Conservation (phyloP, 2,329 filamentous ascomycete genomes). For the Pseudovirgaria hyperparasitica region DNA sequence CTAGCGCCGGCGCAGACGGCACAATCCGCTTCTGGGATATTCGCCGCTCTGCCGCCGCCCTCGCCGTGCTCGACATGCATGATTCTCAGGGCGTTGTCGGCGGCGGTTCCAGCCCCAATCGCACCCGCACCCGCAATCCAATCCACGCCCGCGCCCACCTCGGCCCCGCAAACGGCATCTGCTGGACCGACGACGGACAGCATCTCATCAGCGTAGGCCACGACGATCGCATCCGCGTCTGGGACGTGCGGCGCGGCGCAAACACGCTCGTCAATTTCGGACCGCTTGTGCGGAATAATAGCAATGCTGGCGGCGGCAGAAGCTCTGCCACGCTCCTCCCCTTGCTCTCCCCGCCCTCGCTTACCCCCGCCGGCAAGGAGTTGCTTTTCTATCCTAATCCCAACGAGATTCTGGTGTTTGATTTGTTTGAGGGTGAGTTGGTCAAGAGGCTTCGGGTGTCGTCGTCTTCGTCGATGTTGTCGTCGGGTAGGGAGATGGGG, state of each 20-base stretch:
- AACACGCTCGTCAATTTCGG: conserved; percentile 87
- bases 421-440: conserved; percentile 64
- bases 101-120: conserved; percentile 31
- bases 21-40: conserved; percentile 80
- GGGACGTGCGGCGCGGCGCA: conserved; percentile 67
- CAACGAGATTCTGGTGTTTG: conserved; percentile 62
- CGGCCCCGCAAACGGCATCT: conserved; percentile 71
- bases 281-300: conserved; percentile 60
- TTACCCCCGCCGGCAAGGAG: conserved; percentile 46
- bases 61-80: conserved; percentile 73
- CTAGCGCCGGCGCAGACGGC: conserved; percentile 75
- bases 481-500: too few species aligned
- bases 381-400: conserved; percentile 69
- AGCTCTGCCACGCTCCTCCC: conserved; percentile 27
- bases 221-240: conserved; percentile 74
- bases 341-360: conserved; percentile 45
- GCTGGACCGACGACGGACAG: conserved; percentile 70
- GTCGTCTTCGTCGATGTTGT: conserved; percentile 20
- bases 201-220: conserved; percentile 72
- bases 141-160: conserved; percentile 50
- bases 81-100: conserved; percentile 57
- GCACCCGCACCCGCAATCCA: conserved; percentile 25
- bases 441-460: conserved; percentile 58
- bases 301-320: too few species aligned
- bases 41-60: conserved; percentile 59